Base-by-base conservation (phyloP, 306 rosid species). In the Cucurbita moschata region DNA sequence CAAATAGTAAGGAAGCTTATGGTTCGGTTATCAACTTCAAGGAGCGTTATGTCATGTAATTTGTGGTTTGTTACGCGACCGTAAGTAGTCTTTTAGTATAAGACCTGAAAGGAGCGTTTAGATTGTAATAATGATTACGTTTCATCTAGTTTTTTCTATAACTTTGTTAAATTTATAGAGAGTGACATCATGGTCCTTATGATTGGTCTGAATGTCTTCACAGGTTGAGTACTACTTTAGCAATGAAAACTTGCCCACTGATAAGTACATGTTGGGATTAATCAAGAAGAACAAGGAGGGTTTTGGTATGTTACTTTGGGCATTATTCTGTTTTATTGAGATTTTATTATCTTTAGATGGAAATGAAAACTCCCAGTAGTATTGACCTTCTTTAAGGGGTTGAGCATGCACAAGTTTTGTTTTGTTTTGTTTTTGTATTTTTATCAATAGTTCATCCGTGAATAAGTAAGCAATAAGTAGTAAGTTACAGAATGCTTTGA, bases 171-270 rank as follows among this genome's bases (percentile, higher is more conserved):
- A 30, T 10, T 13, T 43, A 30, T 30, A 5, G 68, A 68, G 58
- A 26, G 18, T 23, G 23, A 4, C 8, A 1, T 69, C 59, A 9
- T 50, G 51, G 3, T 50, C 39, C 6, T 59, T 46, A 7, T 67
- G 52, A 61, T 56, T 19, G 39, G 8, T n/a, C 60, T 44, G 46
- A 40, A 42, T 44, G 74, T 69, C 13, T 57, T 83, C 87, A 81
- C 86, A 95, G 99, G 97, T 89, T 58, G 99, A 91, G 82, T 95
- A 88, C 79, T 95, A 95, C 81, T 89, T 91, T 55, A 88, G 99
- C 61, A 96, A 95, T 82, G 99, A 83, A 82, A 95, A 89, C 75
- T 81, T 95, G 77, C 82, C 87, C 8, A 78, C 21, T 21, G 97
- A 95, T 83, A 95, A 80, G 75, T 66, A 89, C 76, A 77, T 95